Evolutionary conservation across 306 rosid species (phyloP).

Genomic region (Phaseolus lunatus): DNA sequence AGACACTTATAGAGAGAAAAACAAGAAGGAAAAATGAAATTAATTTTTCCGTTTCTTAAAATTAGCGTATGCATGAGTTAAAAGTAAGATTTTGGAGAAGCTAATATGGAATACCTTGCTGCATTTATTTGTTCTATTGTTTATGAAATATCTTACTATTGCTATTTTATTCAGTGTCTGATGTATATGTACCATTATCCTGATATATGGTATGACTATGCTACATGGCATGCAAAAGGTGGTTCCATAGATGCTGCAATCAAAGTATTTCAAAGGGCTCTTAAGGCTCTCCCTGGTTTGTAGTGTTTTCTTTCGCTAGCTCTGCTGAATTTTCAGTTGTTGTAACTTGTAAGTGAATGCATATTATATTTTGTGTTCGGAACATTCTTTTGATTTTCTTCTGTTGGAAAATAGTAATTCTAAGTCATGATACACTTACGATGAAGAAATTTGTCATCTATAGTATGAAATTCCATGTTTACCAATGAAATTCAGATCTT

Average conservation of each 20-base stretch:
- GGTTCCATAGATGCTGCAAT: slow-evolving; percentile 93
- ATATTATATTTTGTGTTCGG: slow-evolving; percentile 26
- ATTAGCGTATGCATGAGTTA: too few species aligned
- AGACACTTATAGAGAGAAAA: too few species aligned
- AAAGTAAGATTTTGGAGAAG: too few species aligned
- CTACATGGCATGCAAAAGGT: slow-evolving; percentile 93
- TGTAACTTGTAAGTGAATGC: slow-evolving; percentile 26
- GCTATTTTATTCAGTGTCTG: slow-evolving; percentile 75
- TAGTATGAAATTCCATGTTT: slow-evolving; percentile 33
- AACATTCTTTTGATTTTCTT: background rate
- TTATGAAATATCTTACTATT: slow-evolving; percentile 51
- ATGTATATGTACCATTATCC: slow-evolving; percentile 97
- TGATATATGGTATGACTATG: slow-evolving; percentile 97
- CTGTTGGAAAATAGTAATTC: background rate
- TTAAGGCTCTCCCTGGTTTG: slow-evolving; percentile 96
- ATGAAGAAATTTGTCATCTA: slow-evolving; percentile 1
- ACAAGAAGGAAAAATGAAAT: too few species aligned
- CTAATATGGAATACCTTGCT: background rate
- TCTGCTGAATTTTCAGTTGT: slow-evolving; percentile 22
- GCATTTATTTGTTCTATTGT: slow-evolving; percentile 24
- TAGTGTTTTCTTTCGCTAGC: slow-evolving; percentile 37
- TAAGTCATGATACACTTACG: background rate
- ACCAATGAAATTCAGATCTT: background rate
- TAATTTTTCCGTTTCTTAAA: too few species aligned
- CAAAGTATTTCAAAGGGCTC: slow-evolving; percentile 93